Percentiles rank a stretch among this genome's conserved stretches.
These are phyloP conservation scores for Teratosphaeriaceae sp. DNA, from an alignment of 2,329 filamentous ascomycete genomes.

Conservation along the genomic window DNA sequence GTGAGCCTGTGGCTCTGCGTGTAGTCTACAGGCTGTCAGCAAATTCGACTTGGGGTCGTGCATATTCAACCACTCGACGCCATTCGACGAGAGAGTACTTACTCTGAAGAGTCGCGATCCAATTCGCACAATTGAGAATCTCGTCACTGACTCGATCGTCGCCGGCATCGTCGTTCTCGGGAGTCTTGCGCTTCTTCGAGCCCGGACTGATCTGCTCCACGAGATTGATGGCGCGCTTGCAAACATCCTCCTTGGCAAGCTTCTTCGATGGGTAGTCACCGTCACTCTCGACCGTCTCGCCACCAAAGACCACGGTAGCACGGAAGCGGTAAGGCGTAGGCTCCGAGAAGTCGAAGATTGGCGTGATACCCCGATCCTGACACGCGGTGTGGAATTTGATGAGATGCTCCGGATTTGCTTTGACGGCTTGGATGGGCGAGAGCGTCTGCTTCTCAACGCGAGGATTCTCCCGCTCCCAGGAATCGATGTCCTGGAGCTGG, in stretches of 20 bases:
- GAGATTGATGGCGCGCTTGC: conserved; percentile 25
- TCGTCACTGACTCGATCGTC: conserved; percentile 1
- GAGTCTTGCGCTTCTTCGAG: conserved; percentile 19
- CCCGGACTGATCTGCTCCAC: conserved; percentile 16
- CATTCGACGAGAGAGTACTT: no score
- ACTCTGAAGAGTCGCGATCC: conserved; percentile 32
- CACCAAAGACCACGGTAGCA: conserved; percentile 5
- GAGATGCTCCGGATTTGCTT: conserved; percentile 5
- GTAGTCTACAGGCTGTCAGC: conserved; percentile 23
- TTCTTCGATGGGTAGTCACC: conserved; percentile 10
- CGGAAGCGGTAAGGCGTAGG: conserved; percentile 11
- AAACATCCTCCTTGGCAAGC: conserved; percentile 36
- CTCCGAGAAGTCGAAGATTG: conserved; percentile 10
- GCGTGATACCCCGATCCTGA: conserved; percentile 12
- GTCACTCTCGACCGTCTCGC: conserved; percentile 8
- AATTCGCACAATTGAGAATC: conserved; percentile 26
- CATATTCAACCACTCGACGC: neutral
- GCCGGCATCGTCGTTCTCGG: neutral
- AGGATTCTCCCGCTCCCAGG: conserved; percentile 17
- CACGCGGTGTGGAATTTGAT: conserved; percentile 14
- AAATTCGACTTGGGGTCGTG: neutral
- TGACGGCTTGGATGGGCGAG: neutral
- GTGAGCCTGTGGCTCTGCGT: conserved; percentile 10
- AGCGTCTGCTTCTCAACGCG: conserved; percentile 11
- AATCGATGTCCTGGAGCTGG: conserved; percentile 14